Conservation (phyloP, 345 rosid species). For the Citrus mangshanensis region DNA sequence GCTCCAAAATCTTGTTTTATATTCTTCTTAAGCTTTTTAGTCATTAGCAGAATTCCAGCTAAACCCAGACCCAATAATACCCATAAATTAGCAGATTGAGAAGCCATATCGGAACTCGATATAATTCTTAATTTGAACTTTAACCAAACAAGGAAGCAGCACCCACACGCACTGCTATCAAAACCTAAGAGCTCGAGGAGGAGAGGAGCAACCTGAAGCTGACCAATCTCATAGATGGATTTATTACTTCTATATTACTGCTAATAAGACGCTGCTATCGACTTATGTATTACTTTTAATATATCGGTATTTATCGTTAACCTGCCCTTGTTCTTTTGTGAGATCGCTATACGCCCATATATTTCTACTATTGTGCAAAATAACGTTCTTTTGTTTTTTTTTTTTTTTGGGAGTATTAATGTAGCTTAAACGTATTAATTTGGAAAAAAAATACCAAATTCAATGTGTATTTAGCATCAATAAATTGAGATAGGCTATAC, state of each 20-base stretch:
- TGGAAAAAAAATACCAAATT: too few relatives aligned
- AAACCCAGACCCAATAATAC: slow-evolving; percentile 79
- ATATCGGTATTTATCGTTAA: too few relatives aligned
- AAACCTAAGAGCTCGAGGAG: slow-evolving; percentile 4
- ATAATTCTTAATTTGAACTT: not conserved
- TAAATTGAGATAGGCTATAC: too few relatives aligned
- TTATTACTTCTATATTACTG: not conserved
- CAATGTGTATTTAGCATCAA: too few relatives aligned
- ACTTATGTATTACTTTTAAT: too few relatives aligned
- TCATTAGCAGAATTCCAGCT: slow-evolving; percentile 65
- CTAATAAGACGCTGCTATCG: not conserved
- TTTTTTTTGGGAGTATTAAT: too few relatives aligned
- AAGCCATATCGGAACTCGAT: slow-evolving; percentile 36
- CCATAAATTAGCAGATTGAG: slow-evolving; percentile 76
- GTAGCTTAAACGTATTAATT: too few relatives aligned
- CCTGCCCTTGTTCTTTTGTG: not conserved
- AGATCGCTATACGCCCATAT: not conserved
- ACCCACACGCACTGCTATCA: not conserved
- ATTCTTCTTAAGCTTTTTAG: slow-evolving; percentile 63
- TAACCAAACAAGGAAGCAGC: not conserved
- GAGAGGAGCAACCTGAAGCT: not conserved
- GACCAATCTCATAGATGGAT: too few relatives aligned
- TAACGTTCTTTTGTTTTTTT: too few relatives aligned
- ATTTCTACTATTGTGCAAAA: too few relatives aligned
- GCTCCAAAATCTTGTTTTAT: slow-evolving; percentile 89